Percentiles rank a stretch among this genome's conserved stretches.
phyloP scores from a whole-genome alignment of 352 stramenopile genomes.

The Phytophthora citricola region DNA sequence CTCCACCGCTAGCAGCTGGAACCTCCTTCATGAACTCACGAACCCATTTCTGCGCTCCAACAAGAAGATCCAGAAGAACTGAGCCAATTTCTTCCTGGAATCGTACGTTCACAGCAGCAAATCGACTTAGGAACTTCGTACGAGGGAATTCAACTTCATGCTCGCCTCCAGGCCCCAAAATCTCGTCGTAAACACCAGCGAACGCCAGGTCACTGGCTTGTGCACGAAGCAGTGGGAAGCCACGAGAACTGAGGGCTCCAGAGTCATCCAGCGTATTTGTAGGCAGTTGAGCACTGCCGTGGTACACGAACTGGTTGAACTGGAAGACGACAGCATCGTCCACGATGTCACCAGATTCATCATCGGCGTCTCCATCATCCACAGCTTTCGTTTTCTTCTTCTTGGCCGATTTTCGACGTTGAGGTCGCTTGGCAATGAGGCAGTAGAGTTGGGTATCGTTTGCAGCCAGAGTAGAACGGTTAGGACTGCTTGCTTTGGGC shows the following conservation, averaged over 20 bases:
- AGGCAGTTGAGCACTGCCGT: constrained; percentile 38
- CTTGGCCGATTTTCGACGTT: constrained; percentile 6
- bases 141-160: constrained; percentile 22
- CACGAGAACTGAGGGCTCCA: constrained; percentile 39
- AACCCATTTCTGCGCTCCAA: constrained; percentile 67
- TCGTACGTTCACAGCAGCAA: constrained; percentile 27
- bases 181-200: constrained; percentile 40
- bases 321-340: constrained; percentile 62
- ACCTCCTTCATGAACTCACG: constrained; percentile 57
- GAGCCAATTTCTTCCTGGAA: constrained; percentile 39
- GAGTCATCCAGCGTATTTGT: constrained; percentile 48
- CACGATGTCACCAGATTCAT: constrained; percentile 31
- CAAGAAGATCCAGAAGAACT: constrained; percentile 47
- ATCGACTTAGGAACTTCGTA: constrained; percentile 30
- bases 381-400: constrained; percentile 18
- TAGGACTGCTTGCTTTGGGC: background rate
- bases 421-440: constrained; percentile 27
- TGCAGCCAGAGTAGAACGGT: constrained; percentile 36
- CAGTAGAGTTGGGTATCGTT: constrained; percentile 78
- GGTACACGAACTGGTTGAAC: constrained; percentile 72
- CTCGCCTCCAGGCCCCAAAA: constrained; percentile 32
- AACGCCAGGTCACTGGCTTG: constrained; percentile 54
- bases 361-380: constrained; percentile 32
- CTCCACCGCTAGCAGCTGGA: constrained; percentile 39
- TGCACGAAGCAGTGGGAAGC: constrained; percentile 51